Evolutionary conservation across 2,329 filamentous ascomycete species (phyloP), one percentile per base, ranked within the genome.

Genomic region (Raffaelea ambrosiae): DNA sequence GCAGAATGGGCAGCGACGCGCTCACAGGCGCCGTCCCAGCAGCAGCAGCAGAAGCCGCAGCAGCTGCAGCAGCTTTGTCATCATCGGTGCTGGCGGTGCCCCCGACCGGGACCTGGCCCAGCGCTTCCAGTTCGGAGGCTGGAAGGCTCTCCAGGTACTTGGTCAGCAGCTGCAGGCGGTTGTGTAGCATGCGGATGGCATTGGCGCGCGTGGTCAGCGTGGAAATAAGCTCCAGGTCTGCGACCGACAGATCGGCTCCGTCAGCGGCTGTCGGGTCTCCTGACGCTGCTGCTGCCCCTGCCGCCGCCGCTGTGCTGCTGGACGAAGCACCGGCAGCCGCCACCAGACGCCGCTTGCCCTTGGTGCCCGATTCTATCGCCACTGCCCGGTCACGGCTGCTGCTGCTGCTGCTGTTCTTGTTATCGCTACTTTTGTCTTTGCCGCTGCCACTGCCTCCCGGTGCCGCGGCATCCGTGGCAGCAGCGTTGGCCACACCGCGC

Each of bases 131-230:
- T 58, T 82, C 81, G 20, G 81, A 82, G 8, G 79, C 73, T 1
- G 86, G 84, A 2, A 93, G 75, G 14, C 76, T 77, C 53, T 83
- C 72, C 42, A 98, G 79, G 62, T 96, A 97, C n/a, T 73, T 73
- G 51, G 77, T 76, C 55, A 91, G 76, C 48, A 91, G 75, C 40
- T 77, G 74, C 56, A 93, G 79, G 44, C 87, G 81, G 7, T 83
- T 79, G 59, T 91, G 83, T 23, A 98, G 79, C 82, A 95, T 96
- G 67, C 89, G 91, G 60, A 96, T 84, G 22, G 93, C 90, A 65
- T 96, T 97, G 53, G 85, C 79, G 59, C 95, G 95, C 51, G 89
- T 86, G 23, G 84, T 93, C 20, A 98, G 79, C 16, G 77, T 70
- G 22, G 77, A 72, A 48, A 83, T 71, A 60, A 77, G 70, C 61